Percentiles rank a stretch among this genome's conserved stretches.
These are phyloP conservation scores for Aspergillus biplanus DNA, from an alignment of 495 filamentous ascomycete species.

Conservation along the genomic window DNA sequence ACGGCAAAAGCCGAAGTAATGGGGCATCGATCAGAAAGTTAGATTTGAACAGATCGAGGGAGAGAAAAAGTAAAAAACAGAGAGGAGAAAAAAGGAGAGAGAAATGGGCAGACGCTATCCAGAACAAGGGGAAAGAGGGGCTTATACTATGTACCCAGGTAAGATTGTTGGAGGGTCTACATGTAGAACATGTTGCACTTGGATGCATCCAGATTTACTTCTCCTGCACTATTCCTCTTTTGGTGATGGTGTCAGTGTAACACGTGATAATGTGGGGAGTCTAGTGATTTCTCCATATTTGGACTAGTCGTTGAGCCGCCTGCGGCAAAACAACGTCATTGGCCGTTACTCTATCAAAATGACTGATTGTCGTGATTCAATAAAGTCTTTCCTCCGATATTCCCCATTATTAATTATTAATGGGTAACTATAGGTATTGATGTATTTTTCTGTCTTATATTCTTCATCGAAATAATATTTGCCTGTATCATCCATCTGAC, in stretches of 20 bases:
- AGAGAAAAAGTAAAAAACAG: not conserved
- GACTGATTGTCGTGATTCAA: not conserved
- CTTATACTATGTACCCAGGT: no score
- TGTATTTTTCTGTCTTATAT: no score
- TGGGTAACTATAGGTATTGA: no score
- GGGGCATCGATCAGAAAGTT: not conserved
- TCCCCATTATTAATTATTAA: no score
- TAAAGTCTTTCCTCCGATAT: no score
- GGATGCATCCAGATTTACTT: slow-evolving; percentile 6
- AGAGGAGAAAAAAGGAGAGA: not conserved
- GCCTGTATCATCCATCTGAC: not conserved
- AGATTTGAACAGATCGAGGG: not conserved
- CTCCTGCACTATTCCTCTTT: not conserved
- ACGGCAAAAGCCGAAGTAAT: not conserved
- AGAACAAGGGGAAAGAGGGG: slow-evolving; percentile 2
- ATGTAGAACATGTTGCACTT: slow-evolving; percentile 1
- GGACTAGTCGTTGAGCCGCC: not conserved
- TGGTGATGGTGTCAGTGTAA: not conserved
- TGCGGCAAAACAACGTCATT: not conserved
- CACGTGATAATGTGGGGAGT: slow-evolving; percentile 3
- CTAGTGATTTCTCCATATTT: not conserved
- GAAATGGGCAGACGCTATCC: not conserved
- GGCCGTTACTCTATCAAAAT: not conserved
- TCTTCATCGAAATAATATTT: no score
- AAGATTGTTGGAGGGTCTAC: slow-evolving; percentile 2